Base-by-base conservation (phyloP, 148 eudicot genomes). In the Salicornia ramosissima region DNA sequence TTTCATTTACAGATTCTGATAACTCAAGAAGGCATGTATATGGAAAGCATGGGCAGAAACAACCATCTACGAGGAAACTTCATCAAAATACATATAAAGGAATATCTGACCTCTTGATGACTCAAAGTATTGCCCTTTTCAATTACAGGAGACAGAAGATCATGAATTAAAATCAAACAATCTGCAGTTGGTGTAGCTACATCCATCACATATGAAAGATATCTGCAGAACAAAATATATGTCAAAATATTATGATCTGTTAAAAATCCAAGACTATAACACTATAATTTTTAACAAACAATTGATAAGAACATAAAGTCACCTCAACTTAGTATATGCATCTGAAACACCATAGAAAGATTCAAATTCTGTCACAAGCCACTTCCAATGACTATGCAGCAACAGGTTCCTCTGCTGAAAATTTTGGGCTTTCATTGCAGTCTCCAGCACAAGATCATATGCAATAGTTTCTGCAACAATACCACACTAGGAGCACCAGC, bases 271-370 rank as follows among this genome's bases (percentile, higher is more conserved):
- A 62, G n/a, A 45, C 16, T 15, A n/a, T n/a, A 29, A 54, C 10
- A 49, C 45, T 33, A 24, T 56, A 30, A 51, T 3, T 36, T 36
- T 36, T 3, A 65, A 49, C 64, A 40, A 30, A 53, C 24, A 73
- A 25, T 51, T 25, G 54, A 50, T 7, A 45, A 28, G 18, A 33
- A 66, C 36, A 2, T 62, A 66, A n/a, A n/a, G n/a, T n/a, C 58
- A 81, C 84, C 84, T 74, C 60, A 81, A 78, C 78, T 81, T 81
- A 77, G 84, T 77, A 80, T 81, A 81, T 36, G 81, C 78, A 78
- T 74, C 81, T 53, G 84, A 81, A 29, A 81, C 84, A 42, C 84
- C 84, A 33, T 74, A 81, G 34, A 77, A 77, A 63, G 78, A 58
- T 21, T 79, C 81, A 74, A 81, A 81, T 74, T 74, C 81, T 54